Base-by-base conservation (phyloP, 345 rosid genomes). In the Arabis alpina region DNA sequence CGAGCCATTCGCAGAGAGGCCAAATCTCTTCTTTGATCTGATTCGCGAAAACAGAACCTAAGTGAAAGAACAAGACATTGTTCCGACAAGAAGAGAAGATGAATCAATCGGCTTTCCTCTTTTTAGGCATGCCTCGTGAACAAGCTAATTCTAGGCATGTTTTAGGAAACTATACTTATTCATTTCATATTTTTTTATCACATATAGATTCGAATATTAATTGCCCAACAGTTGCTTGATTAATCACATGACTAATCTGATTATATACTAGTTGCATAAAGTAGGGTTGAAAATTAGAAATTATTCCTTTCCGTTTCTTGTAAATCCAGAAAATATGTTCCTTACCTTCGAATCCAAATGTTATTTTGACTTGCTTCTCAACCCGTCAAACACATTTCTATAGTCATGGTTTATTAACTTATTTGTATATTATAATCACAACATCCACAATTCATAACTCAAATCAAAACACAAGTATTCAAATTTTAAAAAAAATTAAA, bases 41-140 rank as follows among this genome's bases (percentile, higher is more conserved):
- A 19, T 12, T 39, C 28, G 71, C 8, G 8, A 19, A 34, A 32
- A 8, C 34, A 47, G 16, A 9, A 7, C 42, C 12, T 19, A 10
- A 52, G 27, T 10, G 68, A 74, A 74, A 68, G 64, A 54, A 75
- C 51, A 68, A 57, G 79, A 75, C 79, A 75, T 75, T 68, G 74
- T 55, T 25, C 16, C n/a, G 6, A 52, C 23, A 66, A 49, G 50
- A 4, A 3, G 37, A 64, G 70, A 52, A 74, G 73, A 68, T 75
- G 79, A 75, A 68, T 68, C 48, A 55, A 62, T 68, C 66, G 70
- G 41, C 74, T 75, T 75, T 75, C 70, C 70, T 68, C 70, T 47
- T 61, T 61, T 54, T 42, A 30, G 58, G 74, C 64, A 75, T 75
- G 45, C 79, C 79, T 75, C 73, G 65, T 61, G 70, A 62, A 54